Base-by-base conservation (phyloP, 352 stramenopile species). In the Phytopythium mirpurense region DNA sequence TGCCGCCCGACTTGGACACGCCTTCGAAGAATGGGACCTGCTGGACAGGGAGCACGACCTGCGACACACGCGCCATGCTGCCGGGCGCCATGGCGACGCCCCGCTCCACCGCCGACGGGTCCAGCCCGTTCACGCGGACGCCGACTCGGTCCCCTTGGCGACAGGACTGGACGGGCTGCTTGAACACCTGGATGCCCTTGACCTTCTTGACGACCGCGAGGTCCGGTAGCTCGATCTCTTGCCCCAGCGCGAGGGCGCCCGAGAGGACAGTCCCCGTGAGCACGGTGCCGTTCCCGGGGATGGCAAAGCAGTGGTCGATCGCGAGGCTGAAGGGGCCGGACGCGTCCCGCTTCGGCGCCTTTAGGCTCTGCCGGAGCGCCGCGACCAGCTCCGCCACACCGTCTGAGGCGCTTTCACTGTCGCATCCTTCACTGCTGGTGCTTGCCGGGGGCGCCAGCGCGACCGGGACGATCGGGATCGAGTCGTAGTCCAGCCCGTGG, bases 131-230 rank as follows among this genome's bases (percentile, higher is more conserved):
- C 32, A 99, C 84, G 37, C 95, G 98, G 24, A 99, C 74, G 4
- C 92, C 97, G 7, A 98, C 95, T 35, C 97, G 84, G 78, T 99
- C 97, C 3, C 96, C 97, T 68, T 98, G 92, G 15, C 65, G 64
- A 16, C 78, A 90, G 2, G 27, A 24, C 31, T 74, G 54, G 5
- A 98, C 94, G 23, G 84, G 79, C 43, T 86, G 74, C 63, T 95
- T 91, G 69, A 99, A 99, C 78, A 98, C 98, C 72, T 99, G 97
- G 60, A 99, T 89, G 26, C 83, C 97, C 63, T 99, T 99, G 54
- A 99, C 86, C 64, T 98, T 98, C 34, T 95, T 88, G 52, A 88
- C 78, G 2, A 91, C 60, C 19, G 70, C 67, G 14, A 88, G 54
- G 24, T 80, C 81, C 21, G 96, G 85, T 51, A 99, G 82, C 57